These are phyloP conservation scores for Suillus variegatus DNA, from an alignment of 768 basidiomycete genomes.

Conservation along the genomic window DNA sequence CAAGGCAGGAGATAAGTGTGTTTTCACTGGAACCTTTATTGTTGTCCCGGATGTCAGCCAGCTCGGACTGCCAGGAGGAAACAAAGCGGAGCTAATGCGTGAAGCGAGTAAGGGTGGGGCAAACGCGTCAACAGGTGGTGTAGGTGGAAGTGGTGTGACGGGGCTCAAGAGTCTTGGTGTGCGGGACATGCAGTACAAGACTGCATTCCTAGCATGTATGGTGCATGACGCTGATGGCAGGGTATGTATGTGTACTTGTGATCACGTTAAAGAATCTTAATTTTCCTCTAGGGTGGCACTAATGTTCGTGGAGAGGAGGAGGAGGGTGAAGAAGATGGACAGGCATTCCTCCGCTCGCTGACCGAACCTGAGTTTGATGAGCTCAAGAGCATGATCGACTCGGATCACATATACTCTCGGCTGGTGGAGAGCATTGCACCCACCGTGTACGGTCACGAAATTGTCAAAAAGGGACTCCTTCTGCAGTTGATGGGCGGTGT, in stretches of 20 bases:
- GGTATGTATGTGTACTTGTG: conserved; percentile 47
- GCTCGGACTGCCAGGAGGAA: conserved; percentile 92
- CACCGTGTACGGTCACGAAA: conserved; percentile 98
- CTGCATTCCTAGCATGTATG: conserved; percentile 98
- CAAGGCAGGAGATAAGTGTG: conserved; percentile 98
- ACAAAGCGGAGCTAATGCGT: conserved; percentile 85
- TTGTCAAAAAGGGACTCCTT: conserved; percentile 96
- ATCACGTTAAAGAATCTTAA: background rate
- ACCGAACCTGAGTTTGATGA: conserved; percentile 96
- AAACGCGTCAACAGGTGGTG: conserved; percentile 59
- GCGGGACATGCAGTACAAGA: conserved; percentile 96
- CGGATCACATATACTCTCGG: conserved; percentile 92
- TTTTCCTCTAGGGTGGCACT: conserved; percentile 60
- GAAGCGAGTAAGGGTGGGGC: conserved; percentile 73
- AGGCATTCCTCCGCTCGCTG: conserved; percentile 85
- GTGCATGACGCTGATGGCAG: conserved; percentile 88
- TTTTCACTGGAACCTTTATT: conserved; percentile 97
- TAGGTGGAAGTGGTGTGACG: conserved; percentile 82
- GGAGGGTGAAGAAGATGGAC: conserved; percentile 70
- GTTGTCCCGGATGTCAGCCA: conserved; percentile 98
- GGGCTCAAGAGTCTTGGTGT: conserved; percentile 95
- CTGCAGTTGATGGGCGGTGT: conserved; percentile 98
- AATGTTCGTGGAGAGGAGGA: conserved; percentile 92
- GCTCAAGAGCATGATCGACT: conserved; percentile 90
- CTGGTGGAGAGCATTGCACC: conserved; percentile 95